Evolutionary conservation across 179 eudicot species (phyloP).

Genomic region (Carnegiea gigantea): DNA sequence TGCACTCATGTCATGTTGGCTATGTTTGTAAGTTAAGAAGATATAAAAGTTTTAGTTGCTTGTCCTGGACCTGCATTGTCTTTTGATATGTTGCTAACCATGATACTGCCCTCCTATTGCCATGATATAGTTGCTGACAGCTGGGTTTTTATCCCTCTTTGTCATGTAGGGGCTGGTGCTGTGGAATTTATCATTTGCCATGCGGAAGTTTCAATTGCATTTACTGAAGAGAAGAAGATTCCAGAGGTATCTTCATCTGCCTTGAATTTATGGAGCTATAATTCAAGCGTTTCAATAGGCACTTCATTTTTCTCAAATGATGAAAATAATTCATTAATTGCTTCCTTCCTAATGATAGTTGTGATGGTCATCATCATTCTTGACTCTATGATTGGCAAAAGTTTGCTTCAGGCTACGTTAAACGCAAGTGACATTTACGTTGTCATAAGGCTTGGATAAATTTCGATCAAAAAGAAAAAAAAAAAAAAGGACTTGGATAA

Average conservation of each 20-base stretch:
- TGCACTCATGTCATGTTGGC: neutral
- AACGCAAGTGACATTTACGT: neutral
- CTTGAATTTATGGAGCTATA: neutral
- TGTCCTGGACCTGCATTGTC: neutral
- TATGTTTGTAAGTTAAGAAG: neutral
- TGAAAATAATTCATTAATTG: neutral
- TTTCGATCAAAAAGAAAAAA: neutral
- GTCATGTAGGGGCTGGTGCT: conserved; percentile 81
- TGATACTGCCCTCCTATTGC: conserved; percentile 5
- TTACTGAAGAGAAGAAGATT: conserved; percentile 92
- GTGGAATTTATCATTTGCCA: conserved; percentile 85
- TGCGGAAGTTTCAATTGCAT: conserved; percentile 81
- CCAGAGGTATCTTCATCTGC: conserved; percentile 60
- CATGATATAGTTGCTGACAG: neutral
- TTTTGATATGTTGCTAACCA: neutral
- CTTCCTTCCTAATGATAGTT: neutral
- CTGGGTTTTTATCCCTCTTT: conserved; percentile 17
- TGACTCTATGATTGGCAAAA: neutral
- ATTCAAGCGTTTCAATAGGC: neutral
- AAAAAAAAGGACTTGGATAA: neutral
- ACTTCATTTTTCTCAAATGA: neutral
- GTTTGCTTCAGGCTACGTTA: neutral
- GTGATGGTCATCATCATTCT: neutral
- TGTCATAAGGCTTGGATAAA: conserved; percentile 7
- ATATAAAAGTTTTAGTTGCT: neutral